A percentile compares a stretch with the other conserved stretches of the same genome.
phyloP scores from a whole-genome alignment of 208 protist genomes.

The Sergeia podlipaevii region DNA sequence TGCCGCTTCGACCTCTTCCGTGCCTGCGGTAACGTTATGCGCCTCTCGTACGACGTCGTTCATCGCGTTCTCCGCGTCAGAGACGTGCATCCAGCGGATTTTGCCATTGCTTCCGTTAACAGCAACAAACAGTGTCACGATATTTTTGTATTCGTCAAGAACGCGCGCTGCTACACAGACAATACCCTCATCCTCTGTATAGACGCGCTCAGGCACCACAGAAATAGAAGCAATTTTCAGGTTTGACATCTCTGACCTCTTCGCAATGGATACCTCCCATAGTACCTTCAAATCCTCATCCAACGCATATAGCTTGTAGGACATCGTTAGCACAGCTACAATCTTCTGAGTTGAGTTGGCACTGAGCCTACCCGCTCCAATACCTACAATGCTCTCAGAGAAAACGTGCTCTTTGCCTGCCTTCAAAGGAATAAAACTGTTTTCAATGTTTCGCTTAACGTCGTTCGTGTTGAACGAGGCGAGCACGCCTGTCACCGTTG shows the following conservation, averaged over 20 bases:
- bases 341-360: slow-evolving; percentile 24
- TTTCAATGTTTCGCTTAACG: slow-evolving; percentile 37
- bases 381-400: slow-evolving; percentile 39
- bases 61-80: slow-evolving; percentile 60
- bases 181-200: slow-evolving; percentile 69
- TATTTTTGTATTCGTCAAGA: slow-evolving; percentile 14
- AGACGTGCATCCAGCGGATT: slow-evolving; percentile 71
- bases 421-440: slow-evolving; percentile 35
- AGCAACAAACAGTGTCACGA: slow-evolving; percentile 59
- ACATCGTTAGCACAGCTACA: slow-evolving; percentile 52
- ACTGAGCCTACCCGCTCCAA: slow-evolving; percentile 46
- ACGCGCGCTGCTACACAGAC: slow-evolving; percentile 51
- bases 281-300: slow-evolving; percentile 16
- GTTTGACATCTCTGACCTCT: slow-evolving; percentile 17
- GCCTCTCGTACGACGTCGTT: slow-evolving; percentile 57
- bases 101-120: slow-evolving; percentile 67
- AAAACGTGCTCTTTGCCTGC: slow-evolving; percentile 17
- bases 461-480: slow-evolving; percentile 44
- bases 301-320: slow-evolving; percentile 32
- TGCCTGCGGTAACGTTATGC: neutral
- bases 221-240: slow-evolving; percentile 66
- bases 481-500: slow-evolving; percentile 25
- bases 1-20: slow-evolving; percentile 3
- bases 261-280: slow-evolving; percentile 33
- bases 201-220: slow-evolving; percentile 73